Evolutionary conservation across 1,284 basidiomycete genomes (phyloP).

Genomic region (Apiotrichum sp.): DNA sequence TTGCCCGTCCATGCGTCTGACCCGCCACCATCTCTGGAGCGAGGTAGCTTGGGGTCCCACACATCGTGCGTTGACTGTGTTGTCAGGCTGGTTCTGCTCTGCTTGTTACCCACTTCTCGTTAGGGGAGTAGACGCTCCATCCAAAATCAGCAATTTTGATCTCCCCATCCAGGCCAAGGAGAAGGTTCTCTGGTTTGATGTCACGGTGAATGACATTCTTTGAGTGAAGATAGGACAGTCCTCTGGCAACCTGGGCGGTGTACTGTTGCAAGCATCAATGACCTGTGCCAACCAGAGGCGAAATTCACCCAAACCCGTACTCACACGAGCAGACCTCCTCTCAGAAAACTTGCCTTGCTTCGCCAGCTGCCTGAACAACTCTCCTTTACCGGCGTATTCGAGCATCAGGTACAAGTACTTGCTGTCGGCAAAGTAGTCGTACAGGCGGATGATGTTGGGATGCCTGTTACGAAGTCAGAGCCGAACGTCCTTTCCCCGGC

Average conservation of each 20-base stretch:
- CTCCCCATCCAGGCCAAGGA: constrained; percentile 82
- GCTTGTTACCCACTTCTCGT: constrained; percentile 42
- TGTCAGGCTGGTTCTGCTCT: too few species aligned
- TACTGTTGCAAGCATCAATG: constrained; percentile 53
- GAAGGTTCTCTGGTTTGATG: constrained; percentile 96
- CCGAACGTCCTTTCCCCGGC: too few species aligned
- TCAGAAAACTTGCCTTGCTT: constrained; percentile 69
- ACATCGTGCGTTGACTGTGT: constrained; percentile 64
- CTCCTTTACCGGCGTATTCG: constrained; percentile 85
- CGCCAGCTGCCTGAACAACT: constrained; percentile 83
- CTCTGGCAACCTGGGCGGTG: constrained; percentile 95
- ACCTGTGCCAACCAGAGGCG: too few species aligned
- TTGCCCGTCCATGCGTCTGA: constrained; percentile 30
- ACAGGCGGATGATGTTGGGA: constrained; percentile 88
- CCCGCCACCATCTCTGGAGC: constrained; percentile 97
- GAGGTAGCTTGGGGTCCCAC: constrained; percentile 89
- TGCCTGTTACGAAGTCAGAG: constrained; percentile 53
- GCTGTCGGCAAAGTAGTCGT: constrained; percentile 94
- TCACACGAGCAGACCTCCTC: constrained; percentile 62
- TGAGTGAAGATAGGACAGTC: constrained; percentile 79
- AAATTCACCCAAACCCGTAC: constrained; percentile 15
- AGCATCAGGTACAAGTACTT: constrained; percentile 95
- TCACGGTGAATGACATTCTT: constrained; percentile 99
- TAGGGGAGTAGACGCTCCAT: constrained; percentile 93
- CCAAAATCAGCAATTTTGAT: constrained; percentile 99